phyloP scores from a whole-genome alignment of 1,139 yeast genomes.

The Blastobotrys petasosporus region DNA sequence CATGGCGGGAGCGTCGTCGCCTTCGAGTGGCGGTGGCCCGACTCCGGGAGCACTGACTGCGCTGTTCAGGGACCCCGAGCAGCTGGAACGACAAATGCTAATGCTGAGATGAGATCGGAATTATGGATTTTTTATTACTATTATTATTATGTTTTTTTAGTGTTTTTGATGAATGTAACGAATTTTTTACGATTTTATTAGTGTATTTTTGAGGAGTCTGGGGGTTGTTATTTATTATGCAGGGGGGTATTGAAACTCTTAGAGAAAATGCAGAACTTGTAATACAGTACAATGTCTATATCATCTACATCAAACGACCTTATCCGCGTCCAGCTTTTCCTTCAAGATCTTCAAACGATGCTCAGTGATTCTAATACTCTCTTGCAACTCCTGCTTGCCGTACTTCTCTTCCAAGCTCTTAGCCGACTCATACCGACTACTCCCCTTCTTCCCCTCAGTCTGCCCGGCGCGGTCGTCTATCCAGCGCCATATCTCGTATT shows the following conservation, averaged over 20 bases:
- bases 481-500: conserved; percentile 78
- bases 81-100: conserved; percentile 6
- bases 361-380: conserved; percentile 52
- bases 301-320: not conserved
- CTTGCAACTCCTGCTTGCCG: conserved; percentile 47
- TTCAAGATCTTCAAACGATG: conserved; percentile 42
- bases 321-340: conserved; percentile 14
- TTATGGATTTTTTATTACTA: not conserved
- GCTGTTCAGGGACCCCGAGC: conserved; percentile 2
- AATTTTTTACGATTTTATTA: not conserved
- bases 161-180: too few relatives aligned
- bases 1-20: not conserved
- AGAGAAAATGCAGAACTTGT: too few relatives aligned
- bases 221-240: not conserved
- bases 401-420: conserved; percentile 22
- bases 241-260: too few relatives aligned
- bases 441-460: not conserved
- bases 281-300: too few relatives aligned
- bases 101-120: not conserved
- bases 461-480: conserved; percentile 49
- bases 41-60: conserved; percentile 3
- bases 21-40: not conserved
- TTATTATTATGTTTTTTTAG: too few relatives aligned
- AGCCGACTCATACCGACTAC: conserved; percentile 1
- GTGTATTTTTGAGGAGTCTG: not conserved